Percentiles rank a stretch among this genome's conserved stretches.
Conservation (phyloP, 495 filamentous ascomycete genomes). For the Letharia lupina region DNA sequence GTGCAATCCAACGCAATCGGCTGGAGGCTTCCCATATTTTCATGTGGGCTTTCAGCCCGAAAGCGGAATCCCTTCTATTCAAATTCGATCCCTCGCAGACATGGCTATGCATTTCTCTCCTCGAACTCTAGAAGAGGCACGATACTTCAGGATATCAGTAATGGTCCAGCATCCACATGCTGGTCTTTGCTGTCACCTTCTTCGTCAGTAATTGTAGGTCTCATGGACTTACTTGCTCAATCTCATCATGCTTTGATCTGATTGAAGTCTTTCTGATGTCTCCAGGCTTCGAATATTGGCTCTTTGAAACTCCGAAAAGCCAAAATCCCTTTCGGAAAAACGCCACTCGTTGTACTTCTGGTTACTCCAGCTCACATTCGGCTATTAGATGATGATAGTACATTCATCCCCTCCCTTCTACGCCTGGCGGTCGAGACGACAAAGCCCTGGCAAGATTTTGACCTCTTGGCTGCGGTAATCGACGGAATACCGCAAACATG, state of each 20-base stretch:
- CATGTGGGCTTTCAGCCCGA: neutral
- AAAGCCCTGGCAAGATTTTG: slow-evolving; percentile 12
- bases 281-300: neutral
- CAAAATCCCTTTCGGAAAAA: neutral
- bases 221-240: neutral
- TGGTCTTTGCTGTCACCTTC: slow-evolving; percentile 17
- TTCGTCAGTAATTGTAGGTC: slow-evolving; percentile 12
- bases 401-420: slow-evolving; percentile 18
- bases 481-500: slow-evolving; percentile 19
- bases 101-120: neutral
- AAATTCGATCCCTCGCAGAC: neutral
- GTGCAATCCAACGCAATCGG: neutral
- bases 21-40: neutral
- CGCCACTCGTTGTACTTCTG: slow-evolving; percentile 22
- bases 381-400: slow-evolving; percentile 16
- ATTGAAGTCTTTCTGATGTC: neutral
- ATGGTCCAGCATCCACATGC: slow-evolving; percentile 1
- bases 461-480: slow-evolving; percentile 24
- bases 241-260: neutral
- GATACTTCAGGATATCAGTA: neutral
- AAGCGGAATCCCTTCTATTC: neutral
- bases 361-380: slow-evolving; percentile 20
- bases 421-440: slow-evolving; percentile 2
- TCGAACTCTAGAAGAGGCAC: neutral
- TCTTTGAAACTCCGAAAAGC: neutral